Percentiles rank a stretch among this genome's conserved stretches.
Evolutionary conservation across 2,329 filamentous ascomycete species (phyloP).

Genomic region (Emydomyces testavorans): DNA sequence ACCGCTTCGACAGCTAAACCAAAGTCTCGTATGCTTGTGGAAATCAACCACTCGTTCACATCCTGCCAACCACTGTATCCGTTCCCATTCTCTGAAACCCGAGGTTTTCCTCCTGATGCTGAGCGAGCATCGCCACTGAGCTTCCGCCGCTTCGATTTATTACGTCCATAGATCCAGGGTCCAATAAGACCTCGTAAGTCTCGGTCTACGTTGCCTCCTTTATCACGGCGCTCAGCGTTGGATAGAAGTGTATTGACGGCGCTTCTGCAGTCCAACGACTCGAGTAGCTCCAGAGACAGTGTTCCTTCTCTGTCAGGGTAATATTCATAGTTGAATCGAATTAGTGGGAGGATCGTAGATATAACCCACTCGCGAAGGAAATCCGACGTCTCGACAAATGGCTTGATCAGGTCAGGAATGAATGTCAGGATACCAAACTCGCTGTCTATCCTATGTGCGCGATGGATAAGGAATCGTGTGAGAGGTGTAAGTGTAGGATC

Average conservation of each 20-base stretch:
- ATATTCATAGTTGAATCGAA: conserved; percentile 52
- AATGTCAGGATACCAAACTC: conserved; percentile 48
- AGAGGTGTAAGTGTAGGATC: conserved; percentile 39
- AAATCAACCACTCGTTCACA: conserved; percentile 49
- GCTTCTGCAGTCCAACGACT: conserved; percentile 39
- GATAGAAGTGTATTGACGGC: conserved; percentile 46
- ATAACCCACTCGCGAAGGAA: conserved; percentile 49
- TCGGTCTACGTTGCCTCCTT: conserved; percentile 35
- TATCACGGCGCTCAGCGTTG: conserved; percentile 28
- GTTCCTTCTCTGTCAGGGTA: conserved; percentile 41
- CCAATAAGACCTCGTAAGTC: conserved; percentile 50
- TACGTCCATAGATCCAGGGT: conserved; percentile 52
- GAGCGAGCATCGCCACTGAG: conserved; percentile 36
- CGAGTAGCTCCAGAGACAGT: conserved; percentile 42
- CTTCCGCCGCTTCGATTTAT: conserved; percentile 43
- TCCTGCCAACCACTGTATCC: conserved; percentile 42
- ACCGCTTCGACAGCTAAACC: conserved; percentile 41
- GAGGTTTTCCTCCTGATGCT: not conserved
- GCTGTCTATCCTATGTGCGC: conserved; percentile 47
- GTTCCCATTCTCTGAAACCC: conserved; percentile 8
- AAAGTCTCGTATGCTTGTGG: conserved; percentile 42
- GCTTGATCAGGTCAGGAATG: conserved; percentile 44
- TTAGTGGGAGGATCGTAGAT: conserved; percentile 46
- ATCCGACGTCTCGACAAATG: conserved; percentile 45
- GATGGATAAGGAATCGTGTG: conserved; percentile 48